Base-by-base conservation (phyloP, 345 rosid species). In the Cardamine occulta region DNA sequence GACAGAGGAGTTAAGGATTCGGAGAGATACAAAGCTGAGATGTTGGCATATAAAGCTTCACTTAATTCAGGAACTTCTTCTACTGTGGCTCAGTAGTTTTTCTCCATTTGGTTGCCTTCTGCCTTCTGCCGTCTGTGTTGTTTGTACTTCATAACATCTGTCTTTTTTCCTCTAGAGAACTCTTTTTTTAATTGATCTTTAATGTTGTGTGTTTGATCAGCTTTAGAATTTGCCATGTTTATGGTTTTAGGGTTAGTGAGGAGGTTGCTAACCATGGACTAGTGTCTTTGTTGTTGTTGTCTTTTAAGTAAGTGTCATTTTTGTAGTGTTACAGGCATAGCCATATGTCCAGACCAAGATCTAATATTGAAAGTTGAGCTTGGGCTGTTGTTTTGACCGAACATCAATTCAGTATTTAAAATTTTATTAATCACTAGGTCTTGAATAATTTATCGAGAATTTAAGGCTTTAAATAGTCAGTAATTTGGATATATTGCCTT, bases 11-110 rank as follows among this genome's bases (percentile, higher is more conserved):
- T 82, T 64, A 77, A 81, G 84, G 97, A 91, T 68, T 87, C 86
- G 82, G 93, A 84, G 83, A 88, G 93, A 79, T 89, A 86, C 82
- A 80, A 73, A 83, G 76, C 55, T 6, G 97, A 91, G 82, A 86
- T 93, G 97, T 47, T 63, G 84, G 85, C 85, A 58, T 84, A 88
- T 73, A 82, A 68, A 47, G 82, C 89, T 47, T 75, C 87, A 21
- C 74, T 81, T 48, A 60, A 86, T 78, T 5, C 81, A 75, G 71
- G 96, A 88, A 59, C 79, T 86, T 48, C 97, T 92, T 29, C 74
- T 83, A 32, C 95, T 82, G 49, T 63, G 73, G 54, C 78, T 17
- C 77, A 56, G 62, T 70, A 71, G 80, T 28, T 28, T 31, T 62
- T 7, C 6, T 3, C 12, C 40, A 48, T 44, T 80, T 47, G 68